phyloP scores from a whole-genome alignment of 1,284 basidiomycete genomes.

The Cutaneotrichosporon cutaneum region DNA sequence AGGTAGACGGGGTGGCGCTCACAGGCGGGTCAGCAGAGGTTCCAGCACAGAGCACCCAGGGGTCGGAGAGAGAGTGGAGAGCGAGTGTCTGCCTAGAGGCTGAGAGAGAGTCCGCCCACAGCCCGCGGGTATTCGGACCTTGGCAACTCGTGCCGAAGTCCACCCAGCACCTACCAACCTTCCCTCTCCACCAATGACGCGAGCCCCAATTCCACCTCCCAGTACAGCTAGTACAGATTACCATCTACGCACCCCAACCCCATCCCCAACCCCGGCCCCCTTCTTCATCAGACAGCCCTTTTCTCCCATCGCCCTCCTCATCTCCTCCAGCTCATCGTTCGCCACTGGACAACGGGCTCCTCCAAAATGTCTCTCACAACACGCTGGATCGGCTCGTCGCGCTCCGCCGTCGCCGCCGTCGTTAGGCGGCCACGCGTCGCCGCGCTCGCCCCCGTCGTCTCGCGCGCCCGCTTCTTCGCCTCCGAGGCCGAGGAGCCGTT shows the following conservation, averaged over 20 bases:
- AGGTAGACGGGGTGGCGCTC: too few relatives aligned
- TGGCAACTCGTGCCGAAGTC: slow-evolving; percentile 8
- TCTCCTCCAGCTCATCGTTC: slow-evolving; percentile 1
- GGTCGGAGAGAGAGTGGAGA: background rate
- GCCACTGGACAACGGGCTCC: background rate
- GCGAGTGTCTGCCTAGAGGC: too few relatives aligned
- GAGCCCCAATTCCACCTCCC: background rate
- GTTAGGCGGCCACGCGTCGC: slow-evolving; percentile 17
- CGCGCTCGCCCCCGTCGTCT: slow-evolving; percentile 3
- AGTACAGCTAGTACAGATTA: background rate
- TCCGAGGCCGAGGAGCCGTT: slow-evolving; percentile 36
- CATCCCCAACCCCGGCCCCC: too few relatives aligned
- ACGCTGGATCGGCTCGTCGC: slow-evolving; percentile 26
- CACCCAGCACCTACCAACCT: too few relatives aligned
- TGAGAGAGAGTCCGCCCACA: background rate
- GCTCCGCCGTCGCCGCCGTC: slow-evolving; percentile 19
- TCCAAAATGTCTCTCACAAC: slow-evolving; percentile 23
- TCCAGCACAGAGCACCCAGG: too few relatives aligned
- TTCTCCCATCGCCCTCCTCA: slow-evolving; percentile 1
- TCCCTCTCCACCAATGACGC: slow-evolving; percentile 1
- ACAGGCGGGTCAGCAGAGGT: background rate
- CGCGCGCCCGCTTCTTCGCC: slow-evolving; percentile 27
- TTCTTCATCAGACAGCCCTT: background rate
- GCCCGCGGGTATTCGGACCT: slow-evolving; percentile 5
- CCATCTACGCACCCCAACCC: background rate